A percentile compares a stretch with the other conserved stretches of the same genome.
These are phyloP conservation scores for Raddia guianensis DNA, from an alignment of 176 grass and related monocot species.

Conservation along the genomic window DNA sequence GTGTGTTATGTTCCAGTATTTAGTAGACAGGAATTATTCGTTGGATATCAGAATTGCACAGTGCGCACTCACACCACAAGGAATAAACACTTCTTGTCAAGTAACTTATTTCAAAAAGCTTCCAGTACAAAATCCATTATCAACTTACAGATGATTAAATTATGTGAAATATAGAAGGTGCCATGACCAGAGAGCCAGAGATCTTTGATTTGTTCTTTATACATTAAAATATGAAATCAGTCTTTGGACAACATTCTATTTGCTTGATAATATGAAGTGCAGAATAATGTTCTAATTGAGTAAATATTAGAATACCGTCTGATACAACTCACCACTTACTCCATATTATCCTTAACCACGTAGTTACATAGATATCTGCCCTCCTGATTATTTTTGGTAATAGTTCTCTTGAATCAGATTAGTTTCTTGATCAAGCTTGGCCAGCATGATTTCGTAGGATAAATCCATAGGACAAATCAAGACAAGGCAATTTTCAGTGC, in stretches of 20 bases:
- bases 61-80: neutral
- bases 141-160: slow-evolving; percentile 8
- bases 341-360: neutral
- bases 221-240: neutral
- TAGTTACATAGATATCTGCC: slow-evolving; percentile 4
- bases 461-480: slow-evolving; percentile 4
- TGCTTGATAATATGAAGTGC: neutral
- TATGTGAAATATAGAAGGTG: slow-evolving; percentile 5
- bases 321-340: neutral
- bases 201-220: neutral
- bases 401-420: neutral
- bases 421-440: slow-evolving; percentile 15
- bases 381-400: neutral
- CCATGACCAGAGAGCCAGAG: neutral
- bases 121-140: neutral
- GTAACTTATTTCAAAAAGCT: neutral
- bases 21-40: slow-evolving; percentile 6
- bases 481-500: neutral
- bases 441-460: neutral
- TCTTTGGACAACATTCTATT: neutral
- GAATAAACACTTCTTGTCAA: slow-evolving; percentile 30
- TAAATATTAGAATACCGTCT: neutral
- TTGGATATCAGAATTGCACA: neutral
- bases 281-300: neutral
- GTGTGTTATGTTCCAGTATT: neutral